Conservation (phyloP, 1,139 yeast genomes). For the Waltiozyma sp. region DNA sequence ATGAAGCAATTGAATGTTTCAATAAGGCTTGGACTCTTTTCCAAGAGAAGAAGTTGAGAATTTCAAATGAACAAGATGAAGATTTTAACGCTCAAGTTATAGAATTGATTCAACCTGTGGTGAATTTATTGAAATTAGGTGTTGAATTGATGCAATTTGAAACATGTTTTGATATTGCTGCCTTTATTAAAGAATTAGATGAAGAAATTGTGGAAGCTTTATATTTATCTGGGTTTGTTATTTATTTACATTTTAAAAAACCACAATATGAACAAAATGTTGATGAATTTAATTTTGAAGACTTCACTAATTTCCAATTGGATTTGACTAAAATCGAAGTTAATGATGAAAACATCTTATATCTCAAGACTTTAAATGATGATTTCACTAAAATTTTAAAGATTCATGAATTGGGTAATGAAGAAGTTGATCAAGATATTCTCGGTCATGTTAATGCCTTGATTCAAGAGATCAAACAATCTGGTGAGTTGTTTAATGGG, state of each 20-base stretch:
- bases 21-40: constrained; percentile 66
- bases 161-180: constrained; percentile 47
- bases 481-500: constrained; percentile 5
- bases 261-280: constrained; percentile 8
- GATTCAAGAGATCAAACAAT: background rate
- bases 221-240: constrained; percentile 74
- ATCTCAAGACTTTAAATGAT: background rate
- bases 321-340: background rate
- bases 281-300: background rate
- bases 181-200: constrained; percentile 60
- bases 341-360: background rate
- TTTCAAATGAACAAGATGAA: constrained; percentile 15
- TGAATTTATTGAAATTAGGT: constrained; percentile 61
- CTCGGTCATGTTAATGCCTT: constrained; percentile 14
- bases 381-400: background rate
- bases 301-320: background rate
- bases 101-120: constrained; percentile 56
- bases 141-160: constrained; percentile 70
- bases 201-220: constrained; percentile 73
- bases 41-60: constrained; percentile 32
- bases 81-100: constrained; percentile 42
- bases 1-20: constrained; percentile 67
- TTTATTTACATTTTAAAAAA: constrained; percentile 44
- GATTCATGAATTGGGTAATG: background rate
- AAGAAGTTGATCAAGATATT: constrained; percentile 12